These are phyloP conservation scores for Hexamita inflata DNA, from an alignment of 208 protist species.

Conservation along the genomic window DNA sequence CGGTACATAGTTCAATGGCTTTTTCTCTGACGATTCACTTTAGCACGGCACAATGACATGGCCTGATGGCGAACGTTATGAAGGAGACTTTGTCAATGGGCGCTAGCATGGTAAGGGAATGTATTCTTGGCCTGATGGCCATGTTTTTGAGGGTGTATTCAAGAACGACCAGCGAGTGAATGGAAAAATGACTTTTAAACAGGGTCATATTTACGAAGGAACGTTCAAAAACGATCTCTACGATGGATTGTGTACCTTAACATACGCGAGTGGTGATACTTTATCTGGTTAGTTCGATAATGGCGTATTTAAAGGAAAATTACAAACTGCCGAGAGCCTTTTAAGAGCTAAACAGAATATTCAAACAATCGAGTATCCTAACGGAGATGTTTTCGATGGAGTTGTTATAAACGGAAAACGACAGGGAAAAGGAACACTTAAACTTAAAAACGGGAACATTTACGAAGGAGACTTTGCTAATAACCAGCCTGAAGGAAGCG, in stretches of 20 bases:
- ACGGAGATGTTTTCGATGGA: conserved; percentile 31
- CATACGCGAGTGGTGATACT: conserved; percentile 10
- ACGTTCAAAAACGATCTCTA: no score
- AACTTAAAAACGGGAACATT: neutral
- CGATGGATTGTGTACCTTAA: neutral
- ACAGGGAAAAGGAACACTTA: neutral
- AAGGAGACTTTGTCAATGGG: conserved; percentile 12
- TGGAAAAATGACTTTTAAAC: no score
- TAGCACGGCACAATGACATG: no score
- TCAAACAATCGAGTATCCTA: no score
- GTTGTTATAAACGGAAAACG: neutral
- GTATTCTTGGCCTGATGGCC: neutral
- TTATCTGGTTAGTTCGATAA: conserved; percentile 18
- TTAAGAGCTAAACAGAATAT: no score
- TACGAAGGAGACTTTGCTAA: conserved; percentile 10
- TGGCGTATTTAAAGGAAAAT: neutral
- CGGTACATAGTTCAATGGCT: no score
- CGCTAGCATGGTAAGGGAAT: conserved; percentile 2
- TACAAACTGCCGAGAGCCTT: neutral
- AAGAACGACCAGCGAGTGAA: neutral
- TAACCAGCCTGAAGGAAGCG: conserved; percentile 10
- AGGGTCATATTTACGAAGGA: no score
- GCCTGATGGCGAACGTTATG: conserved; percentile 2
- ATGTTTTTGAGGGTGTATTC: conserved; percentile 19
- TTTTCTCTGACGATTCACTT: no score